phyloP scores from a whole-genome alignment of 129 eudicot species.

The carrot (Daucus carota) region DNA sequence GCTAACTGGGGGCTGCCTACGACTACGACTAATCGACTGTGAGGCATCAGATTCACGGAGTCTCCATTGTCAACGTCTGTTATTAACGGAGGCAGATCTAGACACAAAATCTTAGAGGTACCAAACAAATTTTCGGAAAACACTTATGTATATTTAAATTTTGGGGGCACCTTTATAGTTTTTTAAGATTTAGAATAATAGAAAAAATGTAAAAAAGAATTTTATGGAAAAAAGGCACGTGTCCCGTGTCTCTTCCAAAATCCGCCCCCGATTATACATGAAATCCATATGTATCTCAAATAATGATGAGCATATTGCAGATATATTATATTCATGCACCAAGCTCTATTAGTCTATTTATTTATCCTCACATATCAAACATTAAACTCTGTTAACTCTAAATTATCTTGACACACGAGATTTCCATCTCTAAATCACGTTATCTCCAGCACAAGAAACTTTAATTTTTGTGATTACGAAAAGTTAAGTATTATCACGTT shows the following conservation, averaged over 20 bases:
- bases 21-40: background rate
- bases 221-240: too few species aligned
- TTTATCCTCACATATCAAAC: background rate
- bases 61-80: background rate
- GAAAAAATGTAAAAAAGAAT: too few species aligned
- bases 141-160: too few species aligned
- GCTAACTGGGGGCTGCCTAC: background rate
- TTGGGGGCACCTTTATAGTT: too few species aligned
- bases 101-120: too few species aligned
- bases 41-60: background rate
- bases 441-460: background rate
- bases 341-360: background rate
- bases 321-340: conserved; percentile 6
- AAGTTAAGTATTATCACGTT: background rate
- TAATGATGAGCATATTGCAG: background rate
- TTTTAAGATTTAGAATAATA: too few species aligned
- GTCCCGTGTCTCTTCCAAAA: too few species aligned
- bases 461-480: background rate
- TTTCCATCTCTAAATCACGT: background rate
- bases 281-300: background rate
- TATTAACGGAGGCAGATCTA: too few species aligned
- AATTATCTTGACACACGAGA: background rate
- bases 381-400: background rate
- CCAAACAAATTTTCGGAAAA: too few species aligned
- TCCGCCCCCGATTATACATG: too few species aligned